Evolutionary conservation across 805 yeast genomes (phyloP).

Genomic region (Kodamaea kaohsiungensis): DNA sequence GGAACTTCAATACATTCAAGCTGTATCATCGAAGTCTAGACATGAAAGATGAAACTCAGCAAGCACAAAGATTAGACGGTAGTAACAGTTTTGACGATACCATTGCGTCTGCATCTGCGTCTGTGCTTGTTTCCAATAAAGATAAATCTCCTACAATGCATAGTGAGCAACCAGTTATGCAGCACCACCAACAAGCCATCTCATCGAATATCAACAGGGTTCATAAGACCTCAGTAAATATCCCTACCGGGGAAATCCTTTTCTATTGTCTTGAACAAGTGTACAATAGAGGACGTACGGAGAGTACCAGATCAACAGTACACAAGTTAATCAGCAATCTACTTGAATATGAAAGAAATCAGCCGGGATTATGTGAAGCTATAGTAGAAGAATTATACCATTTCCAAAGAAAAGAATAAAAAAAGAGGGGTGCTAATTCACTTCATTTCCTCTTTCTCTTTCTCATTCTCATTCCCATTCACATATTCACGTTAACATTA

Average conservation of each 20-base stretch:
- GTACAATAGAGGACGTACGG: slow-evolving; percentile 51
- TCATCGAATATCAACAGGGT: background rate
- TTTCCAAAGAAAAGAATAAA: background rate
- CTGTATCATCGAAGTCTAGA: background rate
- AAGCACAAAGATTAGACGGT: background rate
- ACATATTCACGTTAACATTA: too few relatives aligned
- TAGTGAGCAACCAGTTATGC: background rate
- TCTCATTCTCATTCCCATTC: too few relatives aligned
- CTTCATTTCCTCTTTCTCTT: too few relatives aligned
- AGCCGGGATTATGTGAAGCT: slow-evolving; percentile 68
- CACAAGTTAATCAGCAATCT: slow-evolving; percentile 42
- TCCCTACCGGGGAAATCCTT: slow-evolving; percentile 31
- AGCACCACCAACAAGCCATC: background rate
- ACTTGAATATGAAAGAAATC: slow-evolving; percentile 45
- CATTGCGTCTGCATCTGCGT: background rate
- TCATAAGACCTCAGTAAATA: too few relatives aligned
- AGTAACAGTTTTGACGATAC: background rate
- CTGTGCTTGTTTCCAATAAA: background rate
- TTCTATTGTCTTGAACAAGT: slow-evolving; percentile 49
- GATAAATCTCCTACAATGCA: background rate
- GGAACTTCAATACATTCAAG: slow-evolving; percentile 21
- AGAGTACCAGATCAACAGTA: slow-evolving; percentile 49
- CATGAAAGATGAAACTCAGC: background rate
- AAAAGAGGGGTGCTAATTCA: too few relatives aligned
- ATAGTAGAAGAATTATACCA: slow-evolving; percentile 54